A percentile compares a stretch with the other conserved stretches of the same genome.
Evolutionary conservation across 495 filamentous ascomycete species (phyloP).

Genomic region (Lasiosphaeria ovina): DNA sequence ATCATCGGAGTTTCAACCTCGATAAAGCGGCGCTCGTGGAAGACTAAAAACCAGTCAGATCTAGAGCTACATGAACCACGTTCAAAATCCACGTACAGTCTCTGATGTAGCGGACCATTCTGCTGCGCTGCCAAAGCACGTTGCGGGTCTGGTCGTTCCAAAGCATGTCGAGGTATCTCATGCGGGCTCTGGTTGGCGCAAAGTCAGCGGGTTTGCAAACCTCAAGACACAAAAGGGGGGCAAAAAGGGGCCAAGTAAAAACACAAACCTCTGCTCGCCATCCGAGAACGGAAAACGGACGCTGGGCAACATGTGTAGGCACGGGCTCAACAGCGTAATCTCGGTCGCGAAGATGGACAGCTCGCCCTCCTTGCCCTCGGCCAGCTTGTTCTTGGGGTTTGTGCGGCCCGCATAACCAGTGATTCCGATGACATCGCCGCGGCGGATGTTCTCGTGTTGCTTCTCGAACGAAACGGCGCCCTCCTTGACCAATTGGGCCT

Average conservation of each 20-base stretch:
- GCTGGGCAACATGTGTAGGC: slow-evolving; percentile 87
- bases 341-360: slow-evolving; percentile 90
- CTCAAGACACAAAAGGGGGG: neutral
- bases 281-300: slow-evolving; percentile 94
- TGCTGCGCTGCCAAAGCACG: slow-evolving; percentile 76
- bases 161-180: slow-evolving; percentile 91
- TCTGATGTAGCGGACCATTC: slow-evolving; percentile 82
- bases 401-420: slow-evolving; percentile 87
- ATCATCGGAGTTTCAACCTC: slow-evolving; percentile 99
- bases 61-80: neutral
- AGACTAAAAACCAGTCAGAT: slow-evolving; percentile 38
- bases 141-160: slow-evolving; percentile 85
- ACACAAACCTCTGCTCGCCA: slow-evolving; percentile 63
- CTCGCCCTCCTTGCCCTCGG: slow-evolving; percentile 71
- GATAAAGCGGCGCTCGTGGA: slow-evolving; percentile 79
- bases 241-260: neutral
- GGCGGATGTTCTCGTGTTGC: slow-evolving; percentile 85
- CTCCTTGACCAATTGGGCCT: slow-evolving; percentile 65
- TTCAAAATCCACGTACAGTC: slow-evolving; percentile 42
- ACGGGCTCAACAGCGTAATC: slow-evolving; percentile 81
- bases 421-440: slow-evolving; percentile 89
- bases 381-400: slow-evolving; percentile 74
- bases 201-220: neutral
- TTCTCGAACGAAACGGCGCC: slow-evolving; percentile 67
- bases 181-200: slow-evolving; percentile 58